phyloP scores from a whole-genome alignment of 192 early-diverging fungal species.

The Backusella westeae region DNA sequence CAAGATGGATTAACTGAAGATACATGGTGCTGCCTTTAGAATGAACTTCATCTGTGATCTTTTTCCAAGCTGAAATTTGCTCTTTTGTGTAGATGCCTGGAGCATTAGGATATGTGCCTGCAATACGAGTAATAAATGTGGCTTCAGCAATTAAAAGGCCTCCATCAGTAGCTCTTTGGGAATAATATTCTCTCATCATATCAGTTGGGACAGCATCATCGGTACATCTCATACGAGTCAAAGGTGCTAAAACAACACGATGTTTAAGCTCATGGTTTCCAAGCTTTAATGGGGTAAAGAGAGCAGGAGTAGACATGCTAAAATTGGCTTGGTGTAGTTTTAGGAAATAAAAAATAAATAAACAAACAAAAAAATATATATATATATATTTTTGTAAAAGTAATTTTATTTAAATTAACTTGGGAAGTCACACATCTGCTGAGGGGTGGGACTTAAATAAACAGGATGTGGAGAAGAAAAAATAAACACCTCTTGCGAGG shows the following conservation, averaged over 20 bases:
- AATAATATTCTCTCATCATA: constrained; percentile 15
- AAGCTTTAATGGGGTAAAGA: constrained; percentile 22
- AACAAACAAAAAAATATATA: neutral
- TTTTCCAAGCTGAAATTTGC: constrained; percentile 49
- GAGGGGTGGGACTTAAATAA: too few relatives aligned
- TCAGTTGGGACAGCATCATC: constrained; percentile 4
- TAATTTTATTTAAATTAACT: too few relatives aligned
- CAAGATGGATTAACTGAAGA: constrained; percentile 48
- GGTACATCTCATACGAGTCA: constrained; percentile 16
- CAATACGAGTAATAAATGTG: neutral
- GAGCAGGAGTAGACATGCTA: neutral
- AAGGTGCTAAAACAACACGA: constrained; percentile 20
- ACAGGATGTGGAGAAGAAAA: too few relatives aligned
- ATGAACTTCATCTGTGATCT: constrained; percentile 54
- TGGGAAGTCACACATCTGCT: too few relatives aligned
- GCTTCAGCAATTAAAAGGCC: constrained; percentile 14
- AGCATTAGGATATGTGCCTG: constrained; percentile 18
- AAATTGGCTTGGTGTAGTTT: neutral
- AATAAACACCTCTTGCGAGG: too few relatives aligned
- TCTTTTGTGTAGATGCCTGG: constrained; percentile 39
- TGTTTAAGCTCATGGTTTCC: constrained; percentile 16
- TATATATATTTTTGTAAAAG: too few relatives aligned
- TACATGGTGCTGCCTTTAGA: constrained; percentile 52
- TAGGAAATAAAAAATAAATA: neutral
- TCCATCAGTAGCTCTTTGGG: constrained; percentile 17